phyloP scores from a whole-genome alignment of 345 rosid species.

The Eucalyptus decipiens region DNA sequence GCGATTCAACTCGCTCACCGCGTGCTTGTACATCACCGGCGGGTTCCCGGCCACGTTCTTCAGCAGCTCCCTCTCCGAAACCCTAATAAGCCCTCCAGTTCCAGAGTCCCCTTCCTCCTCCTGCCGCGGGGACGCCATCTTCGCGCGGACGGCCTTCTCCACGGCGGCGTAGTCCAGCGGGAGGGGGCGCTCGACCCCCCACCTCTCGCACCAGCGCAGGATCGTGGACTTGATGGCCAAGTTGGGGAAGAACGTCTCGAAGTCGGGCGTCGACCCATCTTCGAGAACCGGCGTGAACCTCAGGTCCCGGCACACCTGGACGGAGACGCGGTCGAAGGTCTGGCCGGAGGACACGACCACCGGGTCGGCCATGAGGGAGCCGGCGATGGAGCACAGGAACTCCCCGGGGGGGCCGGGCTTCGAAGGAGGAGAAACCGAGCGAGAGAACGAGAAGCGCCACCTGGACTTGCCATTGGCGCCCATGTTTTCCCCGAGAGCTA shows the following conservation, averaged over 20 bases:
- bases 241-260: constrained; percentile 56
- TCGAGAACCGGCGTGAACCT: constrained; percentile 33
- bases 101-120: neutral
- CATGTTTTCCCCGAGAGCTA: neutral
- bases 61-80: constrained; percentile 62
- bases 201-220: constrained; percentile 42
- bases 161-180: constrained; percentile 40
- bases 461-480: constrained; percentile 9
- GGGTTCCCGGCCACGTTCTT: constrained; percentile 35
- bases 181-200: constrained; percentile 14
- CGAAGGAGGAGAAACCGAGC: constrained; percentile 6
- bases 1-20: constrained; percentile 39
- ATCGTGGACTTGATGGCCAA: constrained; percentile 54
- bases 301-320: constrained; percentile 50
- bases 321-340: constrained; percentile 58
- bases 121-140: constrained; percentile 5
- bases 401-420: constrained; percentile 41
- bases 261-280: constrained; percentile 45
- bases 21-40: constrained; percentile 23
- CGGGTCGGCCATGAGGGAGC: constrained; percentile 65
- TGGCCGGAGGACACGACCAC: constrained; percentile 85
- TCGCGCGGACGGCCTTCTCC: constrained; percentile 25
- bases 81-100: constrained; percentile 17
- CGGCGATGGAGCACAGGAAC: constrained; percentile 62
- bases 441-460: constrained; percentile 54